Evolutionary conservation across 306 rosid species (phyloP).

Genomic region (Nissolia schottii): DNA sequence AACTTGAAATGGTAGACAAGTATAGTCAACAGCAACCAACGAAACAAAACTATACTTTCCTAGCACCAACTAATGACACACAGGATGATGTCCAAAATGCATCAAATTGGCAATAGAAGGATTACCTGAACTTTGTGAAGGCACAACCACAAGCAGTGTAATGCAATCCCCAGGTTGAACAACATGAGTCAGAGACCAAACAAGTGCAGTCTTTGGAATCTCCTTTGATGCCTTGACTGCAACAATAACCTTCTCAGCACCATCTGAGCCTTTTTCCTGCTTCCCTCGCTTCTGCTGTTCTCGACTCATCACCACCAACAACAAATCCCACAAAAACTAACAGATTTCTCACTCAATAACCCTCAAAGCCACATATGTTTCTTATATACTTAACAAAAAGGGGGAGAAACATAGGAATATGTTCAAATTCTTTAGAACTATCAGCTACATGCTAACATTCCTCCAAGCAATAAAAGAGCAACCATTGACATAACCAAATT

Average conservation of each 20-base stretch:
- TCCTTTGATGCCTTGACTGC: constrained; percentile 95
- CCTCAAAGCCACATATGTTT: constrained; percentile 25
- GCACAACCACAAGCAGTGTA: constrained; percentile 85
- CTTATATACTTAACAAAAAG: constrained; percentile 13
- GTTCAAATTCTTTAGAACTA: constrained; percentile 23
- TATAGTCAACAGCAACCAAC: not conserved
- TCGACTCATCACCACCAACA: constrained; percentile 54
- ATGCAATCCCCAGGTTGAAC: constrained; percentile 99
- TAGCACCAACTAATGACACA: not conserved
- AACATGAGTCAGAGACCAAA: constrained; percentile 98
- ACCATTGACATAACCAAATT: constrained; percentile 39
- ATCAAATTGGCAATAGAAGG: constrained; percentile 1
- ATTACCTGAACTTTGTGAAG: constrained; percentile 78
- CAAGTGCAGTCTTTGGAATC: constrained; percentile 87
- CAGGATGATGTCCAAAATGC: not conserved
- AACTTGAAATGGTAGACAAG: not conserved
- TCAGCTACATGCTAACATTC: constrained; percentile 34
- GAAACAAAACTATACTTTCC: not conserved
- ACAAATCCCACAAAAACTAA: constrained; percentile 7
- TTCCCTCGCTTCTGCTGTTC: constrained; percentile 73
- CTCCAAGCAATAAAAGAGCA: constrained; percentile 5
- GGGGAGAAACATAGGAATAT: constrained; percentile 16
- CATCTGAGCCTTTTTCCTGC: constrained; percentile 74
- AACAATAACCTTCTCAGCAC: constrained; percentile 82
- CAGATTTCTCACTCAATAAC: constrained; percentile 32